These are phyloP conservation scores for Phylloporus sp. DNA, from an alignment of 768 basidiomycete genomes.

Conservation along the genomic window DNA sequence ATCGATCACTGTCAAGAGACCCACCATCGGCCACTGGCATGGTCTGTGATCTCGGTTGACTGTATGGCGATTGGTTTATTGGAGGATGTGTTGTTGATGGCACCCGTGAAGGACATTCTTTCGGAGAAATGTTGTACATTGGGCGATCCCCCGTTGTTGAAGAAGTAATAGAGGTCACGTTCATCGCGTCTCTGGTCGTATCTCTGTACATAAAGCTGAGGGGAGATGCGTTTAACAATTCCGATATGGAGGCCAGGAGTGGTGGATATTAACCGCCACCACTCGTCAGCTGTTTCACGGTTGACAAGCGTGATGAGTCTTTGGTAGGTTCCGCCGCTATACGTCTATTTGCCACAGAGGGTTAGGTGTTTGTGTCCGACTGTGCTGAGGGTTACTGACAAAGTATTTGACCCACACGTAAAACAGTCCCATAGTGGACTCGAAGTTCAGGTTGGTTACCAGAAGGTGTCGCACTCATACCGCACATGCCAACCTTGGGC, in stretches of 20 bases:
- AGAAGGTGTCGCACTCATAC: too few relatives aligned
- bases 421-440: background rate
- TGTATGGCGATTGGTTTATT: too few relatives aligned
- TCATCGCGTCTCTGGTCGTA: background rate
- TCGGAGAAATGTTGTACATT: background rate
- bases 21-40: too few relatives aligned
- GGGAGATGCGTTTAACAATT: background rate
- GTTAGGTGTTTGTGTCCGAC: too few relatives aligned
- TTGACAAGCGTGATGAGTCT: conserved; percentile 19
- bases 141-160: too few relatives aligned
- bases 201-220: conserved; percentile 1
- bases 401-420: background rate
- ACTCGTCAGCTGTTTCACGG: conserved; percentile 17
- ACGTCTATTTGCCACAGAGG: too few relatives aligned
- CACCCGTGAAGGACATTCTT: conserved; percentile 1
- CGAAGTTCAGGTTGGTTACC: background rate
- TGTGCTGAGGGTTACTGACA: too few relatives aligned
- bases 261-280: conserved; percentile 24
- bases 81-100: too few relatives aligned
- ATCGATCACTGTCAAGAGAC: too few relatives aligned
- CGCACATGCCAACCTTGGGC: too few relatives aligned
- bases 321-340: background rate
- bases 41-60: too few relatives aligned
- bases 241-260: conserved; percentile 5
- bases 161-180: too few relatives aligned